Base-by-base conservation (phyloP, 257 asterid genomes). In the Solanum rostratum region DNA sequence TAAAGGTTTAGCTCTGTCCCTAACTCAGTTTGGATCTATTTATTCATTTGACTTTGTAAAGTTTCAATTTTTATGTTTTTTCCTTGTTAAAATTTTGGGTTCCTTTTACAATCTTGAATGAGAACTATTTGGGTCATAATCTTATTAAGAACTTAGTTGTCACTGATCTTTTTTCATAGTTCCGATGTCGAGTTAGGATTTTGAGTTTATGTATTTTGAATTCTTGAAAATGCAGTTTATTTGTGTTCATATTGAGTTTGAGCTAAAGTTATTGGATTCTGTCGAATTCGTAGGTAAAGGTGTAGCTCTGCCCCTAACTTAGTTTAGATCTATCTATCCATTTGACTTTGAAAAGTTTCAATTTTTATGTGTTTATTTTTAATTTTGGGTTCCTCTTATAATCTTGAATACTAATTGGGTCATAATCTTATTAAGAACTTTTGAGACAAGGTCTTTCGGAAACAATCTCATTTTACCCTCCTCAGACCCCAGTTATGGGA, bases 251-350 rank as follows among this genome's bases (percentile, higher is more conserved):
- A 62, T 3, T 0, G 0, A 4, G 14, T 24, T 62, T 24, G 30
- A 27, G 70, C 39, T 24, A 27, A 62, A 24, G 20, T 13, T 62
- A 62, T 0, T 62, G 19, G 10, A 24, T 27, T 62, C 10, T 1
- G 39, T 0, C 4, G 5, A 62, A 62, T 10, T 4, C 0, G 9
- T 0, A 8, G 1, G 13, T 0, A 0, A 55, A 55, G 63, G 63
- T 55, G 20, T 55, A 55, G 63, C 27, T 8, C 24, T 55, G 13
- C 24, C 27, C 63, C 27, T 30, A 19, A 30, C 45, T 65, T 1
- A 70, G 79, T 70, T 70, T 41, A n/a, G 80, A 71, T 71, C 80
- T 71, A 11, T 70, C 20, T 37, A 13, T 70, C 11, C 33, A 70
- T 3, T 41, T 70, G 79, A 70, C 6, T 70, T 70, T 6, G 14